phyloP scores from a whole-genome alignment of 148 eudicot genomes.

The Camellia japonica region DNA sequence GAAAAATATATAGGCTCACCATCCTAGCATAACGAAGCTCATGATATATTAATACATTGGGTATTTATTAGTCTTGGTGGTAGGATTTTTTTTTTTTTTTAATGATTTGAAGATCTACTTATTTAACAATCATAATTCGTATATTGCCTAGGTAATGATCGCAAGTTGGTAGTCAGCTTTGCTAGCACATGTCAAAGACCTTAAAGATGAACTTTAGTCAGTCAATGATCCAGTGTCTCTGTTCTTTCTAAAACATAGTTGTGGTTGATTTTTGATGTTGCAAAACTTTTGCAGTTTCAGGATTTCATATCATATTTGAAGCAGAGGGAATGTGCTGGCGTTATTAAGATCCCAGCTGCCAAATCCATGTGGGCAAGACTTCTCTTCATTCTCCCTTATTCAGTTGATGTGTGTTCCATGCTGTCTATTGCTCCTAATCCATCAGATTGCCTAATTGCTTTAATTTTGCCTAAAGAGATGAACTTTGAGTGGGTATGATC shows the following conservation, averaged over 20 bases:
- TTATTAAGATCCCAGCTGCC: constrained; percentile 74
- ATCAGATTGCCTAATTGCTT: constrained; percentile 70
- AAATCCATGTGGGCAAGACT: constrained; percentile 76
- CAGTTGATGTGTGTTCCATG: constrained; percentile 67
- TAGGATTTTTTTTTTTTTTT: not conserved
- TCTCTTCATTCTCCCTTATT: constrained; percentile 82
- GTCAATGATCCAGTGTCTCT: not conserved
- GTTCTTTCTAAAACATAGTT: not conserved
- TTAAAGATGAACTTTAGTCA: not conserved
- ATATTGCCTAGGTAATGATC: not conserved
- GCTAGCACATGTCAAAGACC: not conserved
- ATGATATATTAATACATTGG: too few species aligned
- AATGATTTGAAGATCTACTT: too few species aligned
- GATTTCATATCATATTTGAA: constrained; percentile 84
- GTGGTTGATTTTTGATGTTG: constrained; percentile 3
- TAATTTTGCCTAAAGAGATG: constrained; percentile 84
- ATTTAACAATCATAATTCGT: too few species aligned
- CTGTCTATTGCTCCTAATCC: constrained; percentile 56
- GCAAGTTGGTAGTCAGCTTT: too few species aligned
- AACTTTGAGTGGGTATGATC: constrained; percentile 49
- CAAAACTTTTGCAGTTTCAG: constrained; percentile 60
- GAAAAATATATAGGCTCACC: not conserved
- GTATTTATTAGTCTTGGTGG: not conserved
- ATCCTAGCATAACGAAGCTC: too few species aligned
- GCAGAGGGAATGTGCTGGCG: constrained; percentile 97